phyloP scores from a whole-genome alignment of 306 rosid species.

The Sechiopsis laciniata region DNA sequence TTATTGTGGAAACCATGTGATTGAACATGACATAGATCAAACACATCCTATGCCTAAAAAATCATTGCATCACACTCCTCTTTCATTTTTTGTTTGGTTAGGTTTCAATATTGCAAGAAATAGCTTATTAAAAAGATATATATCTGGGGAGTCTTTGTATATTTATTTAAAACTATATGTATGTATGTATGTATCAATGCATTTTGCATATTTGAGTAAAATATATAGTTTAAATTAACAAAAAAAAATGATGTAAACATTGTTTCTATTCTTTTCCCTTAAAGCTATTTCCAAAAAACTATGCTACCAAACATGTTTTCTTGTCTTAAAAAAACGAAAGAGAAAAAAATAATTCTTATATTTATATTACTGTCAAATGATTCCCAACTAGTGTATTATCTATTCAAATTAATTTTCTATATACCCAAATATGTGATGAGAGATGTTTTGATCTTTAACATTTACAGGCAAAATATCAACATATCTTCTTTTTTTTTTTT shows the following conservation, averaged over 20 bases:
- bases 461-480: too few species aligned
- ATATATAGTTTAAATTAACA: not conserved
- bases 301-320: constrained; percentile 13
- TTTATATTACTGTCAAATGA: too few species aligned
- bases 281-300: not conserved
- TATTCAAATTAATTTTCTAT: too few species aligned
- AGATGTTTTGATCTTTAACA: too few species aligned
- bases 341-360: too few species aligned
- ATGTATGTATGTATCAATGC: too few species aligned
- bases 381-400: too few species aligned
- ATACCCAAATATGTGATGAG: too few species aligned
- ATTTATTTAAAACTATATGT: not conserved
- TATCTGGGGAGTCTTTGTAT: not conserved
- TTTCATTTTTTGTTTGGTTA: constrained; percentile 22
- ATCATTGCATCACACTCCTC: constrained; percentile 31
- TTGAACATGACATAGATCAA: constrained; percentile 29
- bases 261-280: not conserved
- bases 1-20: constrained; percentile 39
- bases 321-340: not conserved
- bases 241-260: too few species aligned
- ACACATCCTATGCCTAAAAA: constrained; percentile 21
- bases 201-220: not conserved
- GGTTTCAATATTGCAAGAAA: not conserved
- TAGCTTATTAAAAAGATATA: not conserved
- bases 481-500: too few species aligned